Conservation (phyloP, 495 filamentous ascomycete genomes). For the Tetracladium setigerum region DNA sequence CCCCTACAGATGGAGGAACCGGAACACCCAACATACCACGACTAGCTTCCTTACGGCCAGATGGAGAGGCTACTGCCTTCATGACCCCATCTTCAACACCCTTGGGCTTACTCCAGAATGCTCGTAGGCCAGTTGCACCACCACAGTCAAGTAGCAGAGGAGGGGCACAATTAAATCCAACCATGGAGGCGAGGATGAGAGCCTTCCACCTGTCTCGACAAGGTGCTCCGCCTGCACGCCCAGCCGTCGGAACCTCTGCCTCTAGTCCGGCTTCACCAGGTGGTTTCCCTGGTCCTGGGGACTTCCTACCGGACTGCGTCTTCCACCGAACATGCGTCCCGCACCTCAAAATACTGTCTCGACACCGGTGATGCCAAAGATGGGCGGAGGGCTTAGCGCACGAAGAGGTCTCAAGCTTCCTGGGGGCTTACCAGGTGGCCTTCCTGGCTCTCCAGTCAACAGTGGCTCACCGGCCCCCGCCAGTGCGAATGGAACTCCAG, state of each 20-base stretch:
- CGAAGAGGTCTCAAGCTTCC: slow-evolving; percentile 22
- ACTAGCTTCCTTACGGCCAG: slow-evolving; percentile 48
- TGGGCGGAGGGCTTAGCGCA: slow-evolving; percentile 16
- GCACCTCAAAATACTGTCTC: slow-evolving; percentile 38
- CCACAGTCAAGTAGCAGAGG: slow-evolving; percentile 28
- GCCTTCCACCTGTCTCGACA: slow-evolving; percentile 65
- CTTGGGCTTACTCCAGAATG: slow-evolving; percentile 73
- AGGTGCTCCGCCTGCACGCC: slow-evolving; percentile 45
- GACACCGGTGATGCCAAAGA: slow-evolving; percentile 34
- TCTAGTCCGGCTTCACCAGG: neutral
- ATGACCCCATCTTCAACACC: slow-evolving; percentile 75
- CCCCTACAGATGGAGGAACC: slow-evolving; percentile 3
- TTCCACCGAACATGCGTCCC: slow-evolving; percentile 33
- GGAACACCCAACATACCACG: slow-evolving; percentile 25
- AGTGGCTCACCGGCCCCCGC: slow-evolving; percentile 1
- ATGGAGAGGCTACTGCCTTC: slow-evolving; percentile 37
- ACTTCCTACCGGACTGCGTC: slow-evolving; percentile 29
- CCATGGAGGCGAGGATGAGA: slow-evolving; percentile 75
- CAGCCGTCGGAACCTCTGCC: slow-evolving; percentile 27
- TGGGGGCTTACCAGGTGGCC: slow-evolving; percentile 19
- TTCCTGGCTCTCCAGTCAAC: neutral
- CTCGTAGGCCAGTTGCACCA: slow-evolving; percentile 52
- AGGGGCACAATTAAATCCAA: slow-evolving; percentile 44
- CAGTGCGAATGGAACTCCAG: neutral
- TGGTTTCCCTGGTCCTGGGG: slow-evolving; percentile 23